These are phyloP conservation scores for Camellia oleifera DNA, from an alignment of 179 eudicot genomes.

Conservation along the genomic window DNA sequence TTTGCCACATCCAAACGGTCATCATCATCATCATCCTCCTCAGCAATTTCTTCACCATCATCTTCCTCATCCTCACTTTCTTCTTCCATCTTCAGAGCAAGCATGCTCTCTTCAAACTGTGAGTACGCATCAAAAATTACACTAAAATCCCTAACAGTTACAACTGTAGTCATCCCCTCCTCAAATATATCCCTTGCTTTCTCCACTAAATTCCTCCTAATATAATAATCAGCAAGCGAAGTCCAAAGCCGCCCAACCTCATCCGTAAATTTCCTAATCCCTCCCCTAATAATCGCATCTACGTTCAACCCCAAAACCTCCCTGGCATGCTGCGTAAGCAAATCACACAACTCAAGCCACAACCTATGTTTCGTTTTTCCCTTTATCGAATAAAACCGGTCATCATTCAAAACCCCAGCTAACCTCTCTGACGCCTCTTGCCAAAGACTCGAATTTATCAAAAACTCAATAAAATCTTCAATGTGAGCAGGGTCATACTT, in stretches of 20 bases:
- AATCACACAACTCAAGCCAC: constrained; percentile 91
- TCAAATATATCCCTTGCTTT: constrained; percentile 89
- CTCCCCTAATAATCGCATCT: constrained; percentile 63
- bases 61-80: constrained; percentile 52
- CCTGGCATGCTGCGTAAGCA: constrained; percentile 62
- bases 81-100: constrained; percentile 73
- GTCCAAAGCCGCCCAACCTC: constrained; percentile 98
- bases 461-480: constrained; percentile 91
- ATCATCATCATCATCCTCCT: constrained; percentile 47
- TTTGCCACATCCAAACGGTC: constrained; percentile 57
- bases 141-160: constrained; percentile 88
- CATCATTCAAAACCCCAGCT: constrained; percentile 69
- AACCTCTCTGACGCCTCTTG: constrained; percentile 94
- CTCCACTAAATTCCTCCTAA: constrained; percentile 76
- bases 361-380: constrained; percentile 84
- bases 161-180: constrained; percentile 91
- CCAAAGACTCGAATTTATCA: constrained; percentile 67
- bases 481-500: constrained; percentile 80
- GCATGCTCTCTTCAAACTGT: constrained; percentile 96
- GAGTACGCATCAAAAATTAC: constrained; percentile 88
- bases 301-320: constrained; percentile 86
- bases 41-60: constrained; percentile 28
- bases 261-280: constrained; percentile 75
- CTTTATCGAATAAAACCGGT: constrained; percentile 68
- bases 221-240: constrained; percentile 82